Conservation (phyloP, 495 filamentous ascomycete species). For the Podospora anserina region DNA sequence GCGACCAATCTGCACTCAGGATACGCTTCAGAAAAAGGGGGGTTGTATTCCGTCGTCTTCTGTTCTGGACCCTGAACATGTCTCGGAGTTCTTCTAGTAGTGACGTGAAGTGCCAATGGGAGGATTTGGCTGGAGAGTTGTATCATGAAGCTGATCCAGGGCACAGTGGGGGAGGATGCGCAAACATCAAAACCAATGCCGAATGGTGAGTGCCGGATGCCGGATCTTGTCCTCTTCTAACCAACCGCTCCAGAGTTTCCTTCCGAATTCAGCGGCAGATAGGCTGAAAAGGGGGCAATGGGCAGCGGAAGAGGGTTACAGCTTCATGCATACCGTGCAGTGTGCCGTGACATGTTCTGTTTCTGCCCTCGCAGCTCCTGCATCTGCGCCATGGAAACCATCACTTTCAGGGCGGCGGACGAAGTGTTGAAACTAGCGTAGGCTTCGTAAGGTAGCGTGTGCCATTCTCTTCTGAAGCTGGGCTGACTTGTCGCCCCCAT, state of each 20-base stretch:
- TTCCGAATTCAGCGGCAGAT: background rate
- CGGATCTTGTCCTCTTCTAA: too few relatives aligned
- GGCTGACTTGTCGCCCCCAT: background rate
- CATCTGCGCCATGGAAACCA: constrained; percentile 1
- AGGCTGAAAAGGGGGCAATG: background rate
- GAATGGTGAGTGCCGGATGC: too few relatives aligned
- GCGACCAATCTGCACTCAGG: too few relatives aligned
- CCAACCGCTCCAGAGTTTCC: background rate
- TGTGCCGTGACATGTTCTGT: constrained; percentile 2
- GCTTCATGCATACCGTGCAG: constrained; percentile 1
- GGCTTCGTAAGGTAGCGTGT: too few relatives aligned
- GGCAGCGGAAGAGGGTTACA: background rate
- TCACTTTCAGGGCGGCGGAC: constrained; percentile 3
- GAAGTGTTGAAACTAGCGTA: background rate
- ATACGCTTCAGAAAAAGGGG: too few relatives aligned
- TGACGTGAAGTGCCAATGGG: background rate
- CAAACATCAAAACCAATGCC: too few relatives aligned
- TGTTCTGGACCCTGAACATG: background rate
- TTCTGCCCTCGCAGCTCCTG: background rate
- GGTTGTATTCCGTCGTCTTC: too few relatives aligned
- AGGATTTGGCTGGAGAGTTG: background rate
- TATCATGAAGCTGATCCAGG: background rate
- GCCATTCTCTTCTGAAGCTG: too few relatives aligned
- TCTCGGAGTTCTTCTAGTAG: background rate
- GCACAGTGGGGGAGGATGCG: background rate